Conservation (phyloP, 1,284 basidiomycete species). For the Cryptococcus sp. region DNA sequence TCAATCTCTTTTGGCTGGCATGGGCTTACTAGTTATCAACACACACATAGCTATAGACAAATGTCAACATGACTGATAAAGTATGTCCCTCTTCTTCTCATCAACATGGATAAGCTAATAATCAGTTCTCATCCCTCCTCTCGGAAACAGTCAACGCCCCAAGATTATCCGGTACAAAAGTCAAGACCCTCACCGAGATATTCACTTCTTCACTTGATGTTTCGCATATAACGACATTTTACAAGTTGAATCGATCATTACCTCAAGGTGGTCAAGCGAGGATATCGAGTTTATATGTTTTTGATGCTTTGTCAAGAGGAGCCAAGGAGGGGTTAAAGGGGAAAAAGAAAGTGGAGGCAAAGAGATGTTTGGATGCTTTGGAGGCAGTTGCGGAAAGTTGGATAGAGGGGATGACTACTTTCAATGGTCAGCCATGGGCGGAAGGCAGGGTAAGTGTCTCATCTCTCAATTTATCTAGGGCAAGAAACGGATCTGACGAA, state of each 20-base stretch:
- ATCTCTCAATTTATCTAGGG: neutral
- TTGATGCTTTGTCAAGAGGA: constrained; percentile 79
- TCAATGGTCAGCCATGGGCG: constrained; percentile 53
- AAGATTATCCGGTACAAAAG: constrained; percentile 76
- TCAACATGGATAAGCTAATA: no score
- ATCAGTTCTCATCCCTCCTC: constrained; percentile 72
- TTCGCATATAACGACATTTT: constrained; percentile 80
- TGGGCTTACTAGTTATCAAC: no score
- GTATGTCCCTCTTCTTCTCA: no score
- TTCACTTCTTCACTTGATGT: constrained; percentile 66
- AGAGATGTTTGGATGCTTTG: constrained; percentile 52
- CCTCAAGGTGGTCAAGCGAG: constrained; percentile 56
- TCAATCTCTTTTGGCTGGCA: no score
- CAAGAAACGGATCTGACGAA: constrained; percentile 16
- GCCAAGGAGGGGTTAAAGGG: constrained; percentile 57
- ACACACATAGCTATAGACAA: no score
- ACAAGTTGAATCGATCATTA: constrained; percentile 75
- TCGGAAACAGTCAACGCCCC: constrained; percentile 74
- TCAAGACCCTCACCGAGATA: constrained; percentile 66
- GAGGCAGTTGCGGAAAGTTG: constrained; percentile 79
- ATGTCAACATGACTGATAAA: no score
- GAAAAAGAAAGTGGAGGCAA: constrained; percentile 58
- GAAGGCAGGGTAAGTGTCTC: constrained; percentile 77
- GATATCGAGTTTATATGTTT: constrained; percentile 78
- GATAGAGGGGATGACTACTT: constrained; percentile 68